Evolutionary conservation across 2,329 filamentous ascomycete genomes (phyloP).

Genomic region (Stachybotrys chartarum): DNA sequence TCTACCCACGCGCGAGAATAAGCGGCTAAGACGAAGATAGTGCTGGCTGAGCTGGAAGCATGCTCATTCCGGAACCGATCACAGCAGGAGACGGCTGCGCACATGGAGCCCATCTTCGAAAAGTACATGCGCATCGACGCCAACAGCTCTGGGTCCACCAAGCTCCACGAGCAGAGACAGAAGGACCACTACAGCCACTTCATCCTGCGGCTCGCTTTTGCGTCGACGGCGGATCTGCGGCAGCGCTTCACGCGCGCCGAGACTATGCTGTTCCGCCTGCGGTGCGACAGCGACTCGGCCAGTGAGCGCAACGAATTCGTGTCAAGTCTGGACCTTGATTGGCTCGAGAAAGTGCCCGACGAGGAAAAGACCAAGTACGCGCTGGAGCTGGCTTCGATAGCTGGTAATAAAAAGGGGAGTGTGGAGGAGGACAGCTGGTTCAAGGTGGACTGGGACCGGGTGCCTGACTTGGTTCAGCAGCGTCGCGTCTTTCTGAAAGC

Average conservation of each 20-base stretch:
- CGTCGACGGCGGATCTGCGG: constrained; percentile 82
- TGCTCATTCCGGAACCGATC: constrained; percentile 92
- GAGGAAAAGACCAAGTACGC: constrained; percentile 65
- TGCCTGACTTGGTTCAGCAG: constrained; percentile 81
- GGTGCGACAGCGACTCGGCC: constrained; percentile 70
- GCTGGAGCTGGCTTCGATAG: constrained; percentile 50
- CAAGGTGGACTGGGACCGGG: constrained; percentile 92
- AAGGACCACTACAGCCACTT: constrained; percentile 98
- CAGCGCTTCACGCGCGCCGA: constrained; percentile 81
- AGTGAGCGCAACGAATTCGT: constrained; percentile 72
- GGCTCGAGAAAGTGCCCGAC: constrained; percentile 80
- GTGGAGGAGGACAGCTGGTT: constrained; percentile 82
- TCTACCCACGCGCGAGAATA: no score
- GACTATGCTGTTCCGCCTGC: constrained; percentile 78
- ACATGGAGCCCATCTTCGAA: constrained; percentile 80
- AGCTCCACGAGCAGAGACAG: constrained; percentile 66
- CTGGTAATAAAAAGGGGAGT: constrained; percentile 25
- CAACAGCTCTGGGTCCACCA: constrained; percentile 57
- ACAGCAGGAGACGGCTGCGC: constrained; percentile 69
- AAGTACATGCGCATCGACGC: constrained; percentile 79
- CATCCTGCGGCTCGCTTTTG: constrained; percentile 88
- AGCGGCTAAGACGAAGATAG: constrained; percentile 29
- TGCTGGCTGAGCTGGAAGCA: constrained; percentile 82
- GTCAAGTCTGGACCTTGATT: constrained; percentile 68
- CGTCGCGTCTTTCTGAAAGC: constrained; percentile 68